Percentiles rank a stretch among this genome's conserved stretches.
phyloP scores from a whole-genome alignment of 108 stramenopile genomes.

The Skeletonema potamos region DNA sequence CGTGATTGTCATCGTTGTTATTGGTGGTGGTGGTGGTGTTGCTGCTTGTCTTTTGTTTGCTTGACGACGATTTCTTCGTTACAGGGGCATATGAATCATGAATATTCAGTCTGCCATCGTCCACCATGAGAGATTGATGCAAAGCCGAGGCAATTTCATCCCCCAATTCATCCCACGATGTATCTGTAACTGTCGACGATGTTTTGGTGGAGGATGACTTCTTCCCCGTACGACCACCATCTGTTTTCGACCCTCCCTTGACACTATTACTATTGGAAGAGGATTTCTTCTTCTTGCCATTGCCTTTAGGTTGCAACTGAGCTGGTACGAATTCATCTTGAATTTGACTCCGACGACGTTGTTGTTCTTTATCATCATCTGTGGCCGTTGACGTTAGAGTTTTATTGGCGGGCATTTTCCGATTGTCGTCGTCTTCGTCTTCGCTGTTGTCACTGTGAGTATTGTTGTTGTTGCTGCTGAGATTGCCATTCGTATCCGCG shows the following conservation, averaged over 20 bases:
- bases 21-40: neutral
- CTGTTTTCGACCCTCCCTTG: too few relatives aligned
- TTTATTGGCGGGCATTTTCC: neutral
- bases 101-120: too few relatives aligned
- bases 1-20: too few relatives aligned
- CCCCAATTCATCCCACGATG: slow-evolving; percentile 25
- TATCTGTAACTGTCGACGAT: neutral
- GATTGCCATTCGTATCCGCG: neutral
- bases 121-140: neutral
- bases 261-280: too few relatives aligned
- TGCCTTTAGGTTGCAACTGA: neutral
- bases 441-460: neutral
- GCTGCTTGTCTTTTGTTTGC: neutral
- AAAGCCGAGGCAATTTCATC: slow-evolving; percentile 20
- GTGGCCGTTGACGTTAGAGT: neutral
- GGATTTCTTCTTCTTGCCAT: neutral
- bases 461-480: neutral
- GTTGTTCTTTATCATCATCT: neutral
- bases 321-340: neutral
- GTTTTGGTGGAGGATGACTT: neutral
- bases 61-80: neutral
- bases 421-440: too few relatives aligned
- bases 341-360: neutral
- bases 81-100: too few relatives aligned
- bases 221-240: too few relatives aligned